phyloP scores from a whole-genome alignment of 2,329 filamentous ascomycete species.

The Colletotrichum sp. region DNA sequence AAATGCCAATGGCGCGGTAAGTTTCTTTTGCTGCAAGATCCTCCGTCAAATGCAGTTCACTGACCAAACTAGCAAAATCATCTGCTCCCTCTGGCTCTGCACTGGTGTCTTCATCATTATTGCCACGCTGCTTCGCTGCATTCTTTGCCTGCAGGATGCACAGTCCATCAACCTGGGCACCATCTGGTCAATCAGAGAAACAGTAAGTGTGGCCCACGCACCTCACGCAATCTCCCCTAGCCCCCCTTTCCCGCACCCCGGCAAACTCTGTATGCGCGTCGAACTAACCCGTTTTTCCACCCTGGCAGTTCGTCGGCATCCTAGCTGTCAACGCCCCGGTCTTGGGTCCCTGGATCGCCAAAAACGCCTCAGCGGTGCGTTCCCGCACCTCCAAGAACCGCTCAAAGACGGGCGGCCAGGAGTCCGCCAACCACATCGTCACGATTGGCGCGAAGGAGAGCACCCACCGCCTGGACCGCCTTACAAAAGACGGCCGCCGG shows the following conservation, averaged over 20 bases:
- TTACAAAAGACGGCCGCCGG: constrained; percentile 20
- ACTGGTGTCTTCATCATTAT: constrained; percentile 31
- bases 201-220: constrained; percentile 18
- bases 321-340: constrained; percentile 27
- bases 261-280: background rate
- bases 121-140: constrained; percentile 26
- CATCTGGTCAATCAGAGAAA: constrained; percentile 31
- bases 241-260: background rate
- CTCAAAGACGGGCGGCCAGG: background rate
- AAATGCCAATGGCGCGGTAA: constrained; percentile 24
- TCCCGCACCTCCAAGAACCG: constrained; percentile 12
- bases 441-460: constrained; percentile 24
- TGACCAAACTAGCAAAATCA: constrained; percentile 25
- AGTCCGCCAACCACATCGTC: constrained; percentile 19
- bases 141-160: constrained; percentile 25
- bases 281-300: background rate
- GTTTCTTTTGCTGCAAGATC: background rate
- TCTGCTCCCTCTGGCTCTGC: constrained; percentile 28
- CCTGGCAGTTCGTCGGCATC: constrained; percentile 27
- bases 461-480: constrained; percentile 17
- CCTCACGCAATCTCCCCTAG: background rate
- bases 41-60: background rate
- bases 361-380: constrained; percentile 14
- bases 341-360: constrained; percentile 28
- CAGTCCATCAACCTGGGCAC: constrained; percentile 28